Conservation (phyloP, 805 yeast genomes). For the Yamadazyma olivae region DNA sequence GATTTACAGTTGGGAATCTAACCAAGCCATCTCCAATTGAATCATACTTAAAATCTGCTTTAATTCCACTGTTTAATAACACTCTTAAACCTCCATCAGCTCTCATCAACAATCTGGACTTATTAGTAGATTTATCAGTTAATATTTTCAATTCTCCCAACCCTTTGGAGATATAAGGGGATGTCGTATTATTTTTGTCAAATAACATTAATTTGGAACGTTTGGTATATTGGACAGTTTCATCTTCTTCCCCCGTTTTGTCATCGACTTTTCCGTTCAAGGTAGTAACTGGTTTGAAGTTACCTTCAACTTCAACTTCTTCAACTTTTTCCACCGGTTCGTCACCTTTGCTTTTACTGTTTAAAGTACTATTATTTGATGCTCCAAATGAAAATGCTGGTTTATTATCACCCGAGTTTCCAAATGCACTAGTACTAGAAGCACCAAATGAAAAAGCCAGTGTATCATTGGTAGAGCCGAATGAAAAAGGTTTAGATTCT, state of each 20-base stretch:
- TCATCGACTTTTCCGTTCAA: slow-evolving; percentile 45
- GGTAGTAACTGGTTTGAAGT: slow-evolving; percentile 26
- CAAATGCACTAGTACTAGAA: no score
- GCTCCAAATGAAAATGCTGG: slow-evolving; percentile 24
- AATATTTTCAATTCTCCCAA: slow-evolving; percentile 80
- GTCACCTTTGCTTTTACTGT: slow-evolving; percentile 3
- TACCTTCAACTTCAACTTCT: slow-evolving; percentile 34
- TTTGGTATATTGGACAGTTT: slow-evolving; percentile 58
- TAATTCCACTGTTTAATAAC: slow-evolving; percentile 63
- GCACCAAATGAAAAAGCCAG: slow-evolving; percentile 25
- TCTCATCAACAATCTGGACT: slow-evolving; percentile 71
- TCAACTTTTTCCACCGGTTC: slow-evolving; percentile 43
- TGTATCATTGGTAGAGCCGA: slow-evolving; percentile 2
- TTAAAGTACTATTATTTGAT: slow-evolving; percentile 4
- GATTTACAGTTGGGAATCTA: slow-evolving; percentile 59
- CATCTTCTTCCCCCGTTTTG: slow-evolving; percentile 85
- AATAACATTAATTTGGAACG: slow-evolving; percentile 69
- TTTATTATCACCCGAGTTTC: slow-evolving; percentile 5
- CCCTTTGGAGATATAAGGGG: slow-evolving; percentile 63
- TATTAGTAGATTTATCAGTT: slow-evolving; percentile 54
- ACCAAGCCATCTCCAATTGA: slow-evolving; percentile 65
- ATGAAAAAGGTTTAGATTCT: neutral
- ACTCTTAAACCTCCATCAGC: slow-evolving; percentile 88
- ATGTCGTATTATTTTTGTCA: slow-evolving; percentile 35
- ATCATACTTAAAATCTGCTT: slow-evolving; percentile 56